Base-by-base conservation (phyloP, 768 basidiomycete species). In the Coprinopsis strossmayeri region DNA sequence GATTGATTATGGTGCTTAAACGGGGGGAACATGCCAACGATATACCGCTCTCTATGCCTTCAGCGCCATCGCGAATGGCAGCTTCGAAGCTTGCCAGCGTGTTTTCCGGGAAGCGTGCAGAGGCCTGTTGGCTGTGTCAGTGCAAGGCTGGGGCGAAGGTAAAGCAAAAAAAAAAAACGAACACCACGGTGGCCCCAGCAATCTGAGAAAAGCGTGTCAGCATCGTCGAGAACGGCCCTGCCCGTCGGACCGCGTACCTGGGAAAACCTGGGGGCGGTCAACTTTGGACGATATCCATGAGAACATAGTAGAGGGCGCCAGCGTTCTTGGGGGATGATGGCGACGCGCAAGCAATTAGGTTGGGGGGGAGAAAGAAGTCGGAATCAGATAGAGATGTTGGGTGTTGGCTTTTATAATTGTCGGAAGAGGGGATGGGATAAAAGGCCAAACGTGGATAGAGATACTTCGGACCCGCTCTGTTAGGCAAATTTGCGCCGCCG, bases 21-120 rank as follows among this genome's bases (percentile, higher is more conserved):
- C 62, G 59, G 57, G 46, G 48, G 55, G 58, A 58, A 64, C 65
- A 61, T 58, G 63, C 60, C 61, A 55, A 58, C n/a, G 71, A 69
- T 81, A 69, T 93, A 96, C 95, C 94, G 64, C 90, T 93, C 78
- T 99, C 95, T 60, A 99, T 95, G 57, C 76, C 94, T 64, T 99
- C 92, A 39, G 92, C 87, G 52, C 95, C 95, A 70, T 96, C 93
- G 40, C 82, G 82, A 53, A 96, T 91, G 61, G 95, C 95, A 54
- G 88, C 89, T 63, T 91, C 84, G 69, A 98, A 98, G 69, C 89
- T 91, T 28, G 90, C 90, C 54, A 93, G 78, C 42, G 93, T 95
- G 73, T 98, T 98, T 69, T 98, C 95, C 3, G 91, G 91, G 66
- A 78, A 91, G 15, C 77, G 72, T 20, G 88, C 79, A 21, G 90